Evolutionary conservation across 108 stramenopile genomes (phyloP).

Genomic region (Epithemia pelagica): DNA sequence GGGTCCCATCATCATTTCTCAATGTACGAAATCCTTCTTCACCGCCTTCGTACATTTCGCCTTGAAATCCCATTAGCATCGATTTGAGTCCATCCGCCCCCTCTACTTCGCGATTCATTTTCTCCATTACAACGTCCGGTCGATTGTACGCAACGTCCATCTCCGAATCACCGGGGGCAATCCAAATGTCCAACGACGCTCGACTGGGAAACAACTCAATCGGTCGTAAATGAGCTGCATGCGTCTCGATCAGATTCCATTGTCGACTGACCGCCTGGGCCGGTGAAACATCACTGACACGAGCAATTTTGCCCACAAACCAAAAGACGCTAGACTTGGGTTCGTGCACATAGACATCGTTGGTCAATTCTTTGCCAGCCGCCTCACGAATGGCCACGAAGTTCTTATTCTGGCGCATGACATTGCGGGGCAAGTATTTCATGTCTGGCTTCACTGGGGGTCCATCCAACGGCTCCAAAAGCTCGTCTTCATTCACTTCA

Average conservation of each 20-base stretch:
- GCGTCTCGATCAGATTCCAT: conserved; percentile 72
- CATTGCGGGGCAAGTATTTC: conserved; percentile 64
- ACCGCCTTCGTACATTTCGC: conserved; percentile 64
- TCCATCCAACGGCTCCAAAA: background rate
- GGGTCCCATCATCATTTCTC: conserved; percentile 60
- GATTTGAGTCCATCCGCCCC: conserved; percentile 28
- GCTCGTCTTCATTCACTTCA: conserved; percentile 2
- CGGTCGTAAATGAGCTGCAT: conserved; percentile 63
- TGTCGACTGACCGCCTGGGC: conserved; percentile 57
- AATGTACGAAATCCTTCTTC: conserved; percentile 72
- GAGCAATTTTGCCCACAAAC: conserved; percentile 80
- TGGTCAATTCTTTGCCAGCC: conserved; percentile 53
- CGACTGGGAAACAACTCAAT: conserved; percentile 58
- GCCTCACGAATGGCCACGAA: conserved; percentile 58
- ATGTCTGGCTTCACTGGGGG: conserved; percentile 49
- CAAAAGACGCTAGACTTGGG: conserved; percentile 38
- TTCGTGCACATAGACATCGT: conserved; percentile 76
- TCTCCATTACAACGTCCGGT: conserved; percentile 37
- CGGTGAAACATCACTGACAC: conserved; percentile 62
- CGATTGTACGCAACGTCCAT: conserved; percentile 79
- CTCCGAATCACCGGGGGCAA: conserved; percentile 77
- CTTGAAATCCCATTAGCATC: conserved; percentile 66
- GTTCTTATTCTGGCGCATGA: conserved; percentile 50
- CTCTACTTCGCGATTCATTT: conserved; percentile 36
- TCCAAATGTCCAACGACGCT: conserved; percentile 62